Base-by-base conservation (phyloP, 495 filamentous ascomycete species). In the Penicillium odoratum region DNA sequence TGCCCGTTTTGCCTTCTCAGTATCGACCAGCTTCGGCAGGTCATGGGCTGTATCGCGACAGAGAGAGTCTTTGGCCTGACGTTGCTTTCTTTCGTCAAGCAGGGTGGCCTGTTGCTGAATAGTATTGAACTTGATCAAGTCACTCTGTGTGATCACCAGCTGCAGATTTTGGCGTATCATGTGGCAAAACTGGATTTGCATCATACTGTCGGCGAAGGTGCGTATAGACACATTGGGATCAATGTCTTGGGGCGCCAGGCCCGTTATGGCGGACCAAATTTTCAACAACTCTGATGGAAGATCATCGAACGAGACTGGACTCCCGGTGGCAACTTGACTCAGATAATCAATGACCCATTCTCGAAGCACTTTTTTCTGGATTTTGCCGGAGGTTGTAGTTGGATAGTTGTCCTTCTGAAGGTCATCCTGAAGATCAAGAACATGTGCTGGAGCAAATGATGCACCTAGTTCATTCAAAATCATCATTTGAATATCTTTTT, bases 331-430 rank as follows among this genome's bases (percentile, higher is more conserved):
- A 10, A 45, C 21, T 5, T 45, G 42, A 28, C 51, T 21, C 13
- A 73, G 46, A 54, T 67, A 49, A 34, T 61, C 31, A 43, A 53
- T 29, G 55, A 61, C n/a, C 42, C 48, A 51, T 44, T 58, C 49
- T 44, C 58, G 63, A 18, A 74, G 58, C 18, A 53, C 51, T 15
- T 58, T 46, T 59, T 76, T 76, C 43, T 66, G 59, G 28, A 74
- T 57, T 53, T 79, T 79, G 26, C 76, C 76, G 7, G 70, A 62
- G 8, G 65, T 58, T 5, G 74, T 78, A 18, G 56, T 56, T 4
- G 75, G 75, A 44, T 69, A 74, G 9, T 55, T 56, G 0, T 69
- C 62, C 8, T 73, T 36, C 7, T 61, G 67, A 5, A 77, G 57
- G 18, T 75, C 63, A 45, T 45, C 16, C 5, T 45, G n/a, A 33